phyloP scores from a whole-genome alignment of 2,329 filamentous ascomycete species.

The Coniella vitis region DNA sequence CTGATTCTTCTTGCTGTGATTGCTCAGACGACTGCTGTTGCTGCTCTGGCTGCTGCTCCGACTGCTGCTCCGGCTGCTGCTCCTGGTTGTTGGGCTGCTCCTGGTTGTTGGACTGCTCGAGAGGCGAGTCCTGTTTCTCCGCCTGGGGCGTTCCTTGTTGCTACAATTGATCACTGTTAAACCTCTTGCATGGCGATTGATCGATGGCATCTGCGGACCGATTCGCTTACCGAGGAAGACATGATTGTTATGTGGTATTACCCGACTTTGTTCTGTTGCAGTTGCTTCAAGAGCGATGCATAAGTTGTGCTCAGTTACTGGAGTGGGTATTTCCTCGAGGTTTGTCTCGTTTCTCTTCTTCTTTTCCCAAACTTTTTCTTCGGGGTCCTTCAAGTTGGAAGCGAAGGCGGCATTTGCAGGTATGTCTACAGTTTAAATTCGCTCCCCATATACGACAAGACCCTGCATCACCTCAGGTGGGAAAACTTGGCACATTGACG shows the following conservation, averaged over 20 bases:
- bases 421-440: constrained; percentile 15
- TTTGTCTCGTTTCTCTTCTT: neutral
- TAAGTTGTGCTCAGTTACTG: neutral
- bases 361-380: neutral
- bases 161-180: constrained; percentile 8
- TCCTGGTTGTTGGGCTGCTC: constrained; percentile 2
- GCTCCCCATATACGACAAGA: neutral
- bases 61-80: too few relatives aligned
- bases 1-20: constrained; percentile 1
- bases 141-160: constrained; percentile 11
- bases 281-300: neutral
- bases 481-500: constrained; percentile 17
- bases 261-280: neutral
- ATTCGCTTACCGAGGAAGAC: constrained; percentile 14
- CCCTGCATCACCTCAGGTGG: constrained; percentile 9
- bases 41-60: too few relatives aligned
- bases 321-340: constrained; percentile 3
- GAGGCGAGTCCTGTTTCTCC: constrained; percentile 10
- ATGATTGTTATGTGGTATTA: constrained; percentile 5
- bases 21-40: constrained; percentile 1
- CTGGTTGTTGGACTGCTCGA: neutral
- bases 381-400: neutral
- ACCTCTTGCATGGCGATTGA: neutral
- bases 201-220: too few relatives aligned
- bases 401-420: constrained; percentile 8